phyloP scores from a whole-genome alignment of 371 early-diverging fungal genomes.

The Zychaea mexicana region DNA sequence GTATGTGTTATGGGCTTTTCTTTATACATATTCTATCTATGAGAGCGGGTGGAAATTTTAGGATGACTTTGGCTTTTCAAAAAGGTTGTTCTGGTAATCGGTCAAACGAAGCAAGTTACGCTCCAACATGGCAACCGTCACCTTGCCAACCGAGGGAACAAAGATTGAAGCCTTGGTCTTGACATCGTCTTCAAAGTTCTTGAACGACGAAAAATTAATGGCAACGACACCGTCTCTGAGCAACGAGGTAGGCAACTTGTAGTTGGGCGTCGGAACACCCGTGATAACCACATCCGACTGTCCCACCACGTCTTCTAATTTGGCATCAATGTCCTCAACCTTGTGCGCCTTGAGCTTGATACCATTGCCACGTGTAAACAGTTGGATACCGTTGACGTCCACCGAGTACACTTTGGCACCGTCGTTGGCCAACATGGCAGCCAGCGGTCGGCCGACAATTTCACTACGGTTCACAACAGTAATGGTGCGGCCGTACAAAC shows the following conservation, averaged over 20 bases:
- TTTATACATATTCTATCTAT: background rate
- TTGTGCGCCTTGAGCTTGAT: slow-evolving; percentile 80
- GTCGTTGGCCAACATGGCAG: slow-evolving; percentile 97
- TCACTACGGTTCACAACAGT: slow-evolving; percentile 95
- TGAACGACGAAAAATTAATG: slow-evolving; percentile 92
- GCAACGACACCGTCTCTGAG: slow-evolving; percentile 95
- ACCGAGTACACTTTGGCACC: slow-evolving; percentile 96
- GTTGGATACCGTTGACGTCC: slow-evolving; percentile 87
- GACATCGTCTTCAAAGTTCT: slow-evolving; percentile 90
- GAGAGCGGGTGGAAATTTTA: background rate
- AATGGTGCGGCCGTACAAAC: slow-evolving; percentile 92
- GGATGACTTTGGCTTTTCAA: slow-evolving; percentile 12
- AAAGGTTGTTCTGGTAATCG: slow-evolving; percentile 60
- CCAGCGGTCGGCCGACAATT: slow-evolving; percentile 96
- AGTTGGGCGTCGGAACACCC: slow-evolving; percentile 88
- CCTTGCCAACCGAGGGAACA: slow-evolving; percentile 96
- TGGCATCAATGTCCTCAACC: slow-evolving; percentile 70
- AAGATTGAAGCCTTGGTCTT: slow-evolving; percentile 89
- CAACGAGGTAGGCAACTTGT: slow-evolving; percentile 81
- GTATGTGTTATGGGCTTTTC: background rate
- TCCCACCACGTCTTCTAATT: slow-evolving; percentile 78
- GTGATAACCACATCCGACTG: slow-evolving; percentile 95
- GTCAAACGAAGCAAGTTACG: slow-evolving; percentile 88
- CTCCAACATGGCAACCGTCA: slow-evolving; percentile 96
- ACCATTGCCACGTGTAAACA: slow-evolving; percentile 86